Conservation (phyloP, 129 eudicot genomes). For the Flaveria brownii region DNA sequence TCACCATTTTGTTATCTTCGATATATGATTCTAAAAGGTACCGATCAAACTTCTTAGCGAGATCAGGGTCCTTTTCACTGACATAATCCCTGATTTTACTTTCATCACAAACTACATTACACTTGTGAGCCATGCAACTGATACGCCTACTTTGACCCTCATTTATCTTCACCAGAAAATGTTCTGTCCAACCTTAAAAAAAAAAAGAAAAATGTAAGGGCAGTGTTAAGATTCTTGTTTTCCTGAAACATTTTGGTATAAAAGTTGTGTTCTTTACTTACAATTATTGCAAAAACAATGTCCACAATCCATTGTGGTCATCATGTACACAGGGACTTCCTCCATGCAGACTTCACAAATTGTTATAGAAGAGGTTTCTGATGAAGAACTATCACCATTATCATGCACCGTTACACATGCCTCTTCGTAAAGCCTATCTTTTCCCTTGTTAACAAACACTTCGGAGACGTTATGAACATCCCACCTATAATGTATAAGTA, state of each 20-base stretch:
- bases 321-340: slow-evolving; percentile 40
- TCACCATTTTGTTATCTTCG: slow-evolving; percentile 74
- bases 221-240: neutral
- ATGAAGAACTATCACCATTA: slow-evolving; percentile 18
- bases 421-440: slow-evolving; percentile 44
- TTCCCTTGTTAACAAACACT: slow-evolving; percentile 60
- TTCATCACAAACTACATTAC: slow-evolving; percentile 71
- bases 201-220: neutral
- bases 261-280: slow-evolving; percentile 33
- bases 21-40: slow-evolving; percentile 72
- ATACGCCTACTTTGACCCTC: slow-evolving; percentile 83
- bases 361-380: slow-evolving; percentile 23
- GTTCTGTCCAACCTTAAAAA: slow-evolving; percentile 69
- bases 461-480: slow-evolving; percentile 48
- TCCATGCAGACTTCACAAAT: slow-evolving; percentile 65
- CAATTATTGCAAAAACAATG: slow-evolving; percentile 77
- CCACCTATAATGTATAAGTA: slow-evolving; percentile 85
- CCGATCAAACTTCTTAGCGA: slow-evolving; percentile 66
- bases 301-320: slow-evolving; percentile 81
- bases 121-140: slow-evolving; percentile 75
- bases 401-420: slow-evolving; percentile 52
- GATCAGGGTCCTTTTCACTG: slow-evolving; percentile 40
- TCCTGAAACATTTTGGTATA: neutral
- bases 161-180: slow-evolving; percentile 71
- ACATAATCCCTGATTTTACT: slow-evolving; percentile 49